Percentiles rank a stretch among this genome's conserved stretches.
These are phyloP conservation scores for Penicillium soppii DNA, from an alignment of 495 filamentous ascomycete genomes.

Conservation along the genomic window DNA sequence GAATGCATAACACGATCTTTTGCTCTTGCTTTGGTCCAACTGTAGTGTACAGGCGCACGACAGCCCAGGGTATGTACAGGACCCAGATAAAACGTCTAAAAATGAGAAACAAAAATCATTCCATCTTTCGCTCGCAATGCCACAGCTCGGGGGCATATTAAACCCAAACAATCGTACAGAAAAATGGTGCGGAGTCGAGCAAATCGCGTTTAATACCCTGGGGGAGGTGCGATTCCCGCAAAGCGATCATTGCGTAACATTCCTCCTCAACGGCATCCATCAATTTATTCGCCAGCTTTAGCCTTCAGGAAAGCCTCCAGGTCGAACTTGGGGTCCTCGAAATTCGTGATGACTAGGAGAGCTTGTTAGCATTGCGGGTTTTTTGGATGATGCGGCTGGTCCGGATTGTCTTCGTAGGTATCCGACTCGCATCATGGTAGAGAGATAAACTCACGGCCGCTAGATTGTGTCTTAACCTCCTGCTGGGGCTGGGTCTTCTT, in stretches of 20 bases:
- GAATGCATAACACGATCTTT: slow-evolving; percentile 45
- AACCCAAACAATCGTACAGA: slow-evolving; percentile 53
- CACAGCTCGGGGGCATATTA: slow-evolving; percentile 45
- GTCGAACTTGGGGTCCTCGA: slow-evolving; percentile 82
- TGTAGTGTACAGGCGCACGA: slow-evolving; percentile 47
- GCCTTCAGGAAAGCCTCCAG: slow-evolving; percentile 77
- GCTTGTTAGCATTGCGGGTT: slow-evolving; percentile 22
- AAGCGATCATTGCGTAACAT: slow-evolving; percentile 34
- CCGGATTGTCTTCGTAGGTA: background rate
- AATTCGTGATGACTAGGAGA: slow-evolving; percentile 73
- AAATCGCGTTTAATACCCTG: slow-evolving; percentile 39
- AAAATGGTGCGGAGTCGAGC: slow-evolving; percentile 39
- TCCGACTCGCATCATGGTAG: background rate
- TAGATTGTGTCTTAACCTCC: slow-evolving; percentile 45
- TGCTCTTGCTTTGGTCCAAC: slow-evolving; percentile 46
- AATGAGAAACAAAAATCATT: slow-evolving; percentile 39
- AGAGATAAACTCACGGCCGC: slow-evolving; percentile 56
- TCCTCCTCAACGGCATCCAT: slow-evolving; percentile 31
- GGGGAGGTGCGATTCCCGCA: slow-evolving; percentile 36
- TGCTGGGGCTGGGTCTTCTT: slow-evolving; percentile 65
- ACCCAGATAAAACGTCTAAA: slow-evolving; percentile 49
- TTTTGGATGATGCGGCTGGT: background rate
- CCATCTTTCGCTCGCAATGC: slow-evolving; percentile 49
- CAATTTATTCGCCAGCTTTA: slow-evolving; percentile 54
- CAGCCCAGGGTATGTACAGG: slow-evolving; percentile 53